A percentile compares a stretch with the other conserved stretches of the same genome.
Conservation (phyloP, 116 monocot genomes). For the Dioscorea cayenensis region DNA sequence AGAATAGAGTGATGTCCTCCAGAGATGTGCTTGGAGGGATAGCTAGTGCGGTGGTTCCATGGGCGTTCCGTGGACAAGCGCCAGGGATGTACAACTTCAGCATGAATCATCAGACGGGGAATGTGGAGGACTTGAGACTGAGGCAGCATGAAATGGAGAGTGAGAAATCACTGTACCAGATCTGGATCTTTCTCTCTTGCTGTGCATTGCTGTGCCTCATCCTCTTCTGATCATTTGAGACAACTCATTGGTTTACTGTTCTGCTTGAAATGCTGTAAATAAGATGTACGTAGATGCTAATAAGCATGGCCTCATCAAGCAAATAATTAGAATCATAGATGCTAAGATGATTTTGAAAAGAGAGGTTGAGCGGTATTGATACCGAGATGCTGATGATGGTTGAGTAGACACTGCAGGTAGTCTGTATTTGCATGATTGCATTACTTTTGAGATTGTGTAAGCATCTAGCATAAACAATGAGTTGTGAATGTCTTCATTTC, state of each 20-base stretch:
- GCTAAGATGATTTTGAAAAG: background rate
- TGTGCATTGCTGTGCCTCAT: conserved; percentile 21
- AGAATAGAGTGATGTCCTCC: conserved; percentile 8
- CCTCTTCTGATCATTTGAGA: conserved; percentile 10
- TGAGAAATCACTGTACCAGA: conserved; percentile 22
- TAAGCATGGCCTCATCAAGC: too few species aligned
- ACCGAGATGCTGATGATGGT: background rate
- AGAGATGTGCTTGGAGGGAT: too few species aligned
- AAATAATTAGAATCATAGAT: background rate
- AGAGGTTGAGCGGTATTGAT: background rate
- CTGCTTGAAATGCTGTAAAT: conserved; percentile 2
- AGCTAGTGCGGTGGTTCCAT: conserved; percentile 21
- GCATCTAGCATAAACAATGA: too few species aligned
- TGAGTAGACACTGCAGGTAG: too few species aligned
- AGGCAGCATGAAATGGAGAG: conserved; percentile 12
- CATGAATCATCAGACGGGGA: background rate
- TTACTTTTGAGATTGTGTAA: too few species aligned
- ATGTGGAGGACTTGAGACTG: background rate
- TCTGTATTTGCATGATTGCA: too few species aligned
- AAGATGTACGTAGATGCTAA: background rate
- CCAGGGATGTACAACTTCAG: background rate
- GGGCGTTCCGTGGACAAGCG: conserved; percentile 13
- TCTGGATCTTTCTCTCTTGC: conserved; percentile 24
- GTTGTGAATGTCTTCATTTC: too few species aligned
- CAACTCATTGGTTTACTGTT: background rate